phyloP scores from a whole-genome alignment of 129 eudicot species.

The Erigeron canadensis region DNA sequence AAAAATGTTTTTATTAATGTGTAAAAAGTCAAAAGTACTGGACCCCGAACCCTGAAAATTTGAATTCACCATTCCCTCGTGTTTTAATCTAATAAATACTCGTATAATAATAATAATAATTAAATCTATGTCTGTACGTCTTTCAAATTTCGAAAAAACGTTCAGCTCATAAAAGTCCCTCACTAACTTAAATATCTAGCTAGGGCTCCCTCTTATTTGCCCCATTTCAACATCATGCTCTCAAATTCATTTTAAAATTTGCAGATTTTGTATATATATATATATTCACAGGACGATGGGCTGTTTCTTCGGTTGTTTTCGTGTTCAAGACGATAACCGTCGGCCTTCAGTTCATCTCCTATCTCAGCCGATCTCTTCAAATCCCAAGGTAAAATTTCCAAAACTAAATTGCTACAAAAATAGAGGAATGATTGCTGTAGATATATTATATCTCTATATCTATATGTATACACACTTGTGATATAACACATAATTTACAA shows the following conservation, averaged over 20 bases:
- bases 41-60: conserved; percentile 14
- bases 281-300: conserved; percentile 48
- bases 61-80: conserved; percentile 37
- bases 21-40: conserved; percentile 9
- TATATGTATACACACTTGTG: no score
- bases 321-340: conserved; percentile 35
- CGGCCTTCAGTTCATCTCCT: conserved; percentile 25
- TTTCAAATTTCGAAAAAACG: conserved; percentile 30
- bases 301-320: conserved; percentile 66
- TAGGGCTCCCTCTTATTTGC: conserved; percentile 12
- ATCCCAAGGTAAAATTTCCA: conserved; percentile 13
- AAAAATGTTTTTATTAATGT: no score
- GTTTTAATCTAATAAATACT: background rate
- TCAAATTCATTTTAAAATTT: conserved; percentile 7
- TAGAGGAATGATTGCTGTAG: background rate
- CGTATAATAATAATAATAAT: no score
- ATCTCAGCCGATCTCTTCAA: conserved; percentile 32
- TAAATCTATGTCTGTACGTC: background rate
- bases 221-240: conserved; percentile 20
- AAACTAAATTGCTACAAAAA: background rate
- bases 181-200: background rate
- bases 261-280: background rate
- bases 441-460: no score
- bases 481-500: no score
- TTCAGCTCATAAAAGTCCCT: conserved; percentile 2